Evolutionary conservation across 768 basidiomycete species (phyloP), one percentile per base, ranked within the genome.

Genomic region (Suillus alpinus): DNA sequence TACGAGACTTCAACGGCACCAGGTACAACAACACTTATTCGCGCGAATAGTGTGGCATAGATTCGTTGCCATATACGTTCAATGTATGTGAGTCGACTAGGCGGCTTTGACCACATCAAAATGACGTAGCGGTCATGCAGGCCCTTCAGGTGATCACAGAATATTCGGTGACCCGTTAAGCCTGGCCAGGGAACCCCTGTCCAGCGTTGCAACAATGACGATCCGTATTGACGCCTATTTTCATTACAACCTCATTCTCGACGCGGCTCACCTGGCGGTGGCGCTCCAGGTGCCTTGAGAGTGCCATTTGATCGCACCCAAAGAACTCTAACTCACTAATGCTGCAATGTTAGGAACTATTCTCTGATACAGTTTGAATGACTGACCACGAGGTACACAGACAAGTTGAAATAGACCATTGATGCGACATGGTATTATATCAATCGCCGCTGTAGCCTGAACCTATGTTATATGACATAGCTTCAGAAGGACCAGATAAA

Each of bases 241-340:
- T 29, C 47, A 6, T 62, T 68, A 68, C 37, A 65, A 65, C 64
- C 67, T 66, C 46, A 66, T 69, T 44, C 63, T 69, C 31, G 57
- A 51, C 57, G 52, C 7, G 55, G 66, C 44, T 67, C 69, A 10
- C 64, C 61, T 66, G 59, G 53, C 58, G 63, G 63, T 64, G 26
- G 37, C 37, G 53, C 53, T 39, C 23, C 14, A 53, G 34, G 13
- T 39, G 36, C 14, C 34, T 50, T 29, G 29, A 50, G 49, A 12
- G 18, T 44, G 14, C 56, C 57, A 23, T 3, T 26, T 26, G 26
- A 26, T 26, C 2, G 26, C 26, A 26, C 26, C 26, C 26, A 26
- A 26, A 26, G 26, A 26, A 26, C 26, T 26, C 68, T 66, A 36
- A 62, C 61, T 56, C 67, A 58, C 37, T 68, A 64, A 68, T 40